Base-by-base conservation (phyloP, 164 flowering plant species). In the Cinnamomum micranthum region DNA sequence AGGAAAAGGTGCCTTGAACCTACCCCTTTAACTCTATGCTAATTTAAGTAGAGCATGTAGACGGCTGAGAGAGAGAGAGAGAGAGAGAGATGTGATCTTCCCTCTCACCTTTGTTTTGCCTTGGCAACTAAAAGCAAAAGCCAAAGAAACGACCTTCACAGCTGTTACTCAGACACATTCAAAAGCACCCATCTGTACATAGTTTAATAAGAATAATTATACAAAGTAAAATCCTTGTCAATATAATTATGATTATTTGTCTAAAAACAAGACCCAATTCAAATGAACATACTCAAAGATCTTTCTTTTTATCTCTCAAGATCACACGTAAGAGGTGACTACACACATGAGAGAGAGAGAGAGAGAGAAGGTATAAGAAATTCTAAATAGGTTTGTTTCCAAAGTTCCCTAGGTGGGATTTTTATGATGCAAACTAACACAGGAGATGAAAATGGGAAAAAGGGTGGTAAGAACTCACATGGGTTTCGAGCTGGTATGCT, bases 401-500 rank as follows among this genome's bases (percentile, higher is more conserved):
- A 3, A 3, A 19, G 60, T 55, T 55, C 60, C n/a, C n/a, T 14
- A 15, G 60, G 60, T 55, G 58, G 58, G 4, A 47, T 20, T 69
- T 20, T 20, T 69, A 20, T 55, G 60, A 55, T 14, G 41, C 19
- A 64, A n/a, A 31, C 10, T 25, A 28, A 15, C 28, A 14, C 41
- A 12, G 27, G 5, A 66, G 50, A 28, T 31, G 47, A 66, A 31
- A 28, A 31, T 35, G 41, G 41, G 23, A 66, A 20, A 73, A 78
- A 70, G 70, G 76, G 60, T 66, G 85, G 82, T 79, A 84, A 79
- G 81, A 86, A 82, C 86, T 89, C 94, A 91, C 95, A 89, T 89
- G 97, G 90, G 90, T 82, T 71, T 90, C 78, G 88, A 81, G 92
- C 81, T 84, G 87, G 88, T 86, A 88, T 83, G 86, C 72, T 85